Percentiles rank a stretch among this genome's conserved stretches.
These are phyloP conservation scores for Rhynchospora breviuscula DNA, from an alignment of 176 grass and related monocot species.

Conservation along the genomic window DNA sequence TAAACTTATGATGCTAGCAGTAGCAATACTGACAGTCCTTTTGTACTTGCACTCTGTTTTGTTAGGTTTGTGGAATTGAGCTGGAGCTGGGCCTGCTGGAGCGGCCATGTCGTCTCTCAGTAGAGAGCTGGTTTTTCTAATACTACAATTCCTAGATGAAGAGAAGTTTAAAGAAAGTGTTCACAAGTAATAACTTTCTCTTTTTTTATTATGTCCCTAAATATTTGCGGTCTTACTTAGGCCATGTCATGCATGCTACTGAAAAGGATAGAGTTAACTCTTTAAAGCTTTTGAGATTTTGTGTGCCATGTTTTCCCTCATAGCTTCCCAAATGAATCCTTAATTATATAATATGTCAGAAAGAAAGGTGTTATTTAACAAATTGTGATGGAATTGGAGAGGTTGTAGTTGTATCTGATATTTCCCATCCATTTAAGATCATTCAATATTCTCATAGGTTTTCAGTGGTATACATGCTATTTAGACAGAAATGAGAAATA, in stretches of 20 bases:
- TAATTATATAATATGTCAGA: no score
- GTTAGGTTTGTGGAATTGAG: conserved; percentile 18
- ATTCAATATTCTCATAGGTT: neutral
- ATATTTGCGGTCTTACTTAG: neutral
- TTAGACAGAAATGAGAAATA: neutral
- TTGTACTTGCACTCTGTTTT: neutral
- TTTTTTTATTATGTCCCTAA: neutral
- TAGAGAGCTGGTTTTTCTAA: conserved; percentile 46
- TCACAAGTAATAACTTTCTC: conserved; percentile 35
- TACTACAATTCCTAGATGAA: conserved; percentile 45
- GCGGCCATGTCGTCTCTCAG: conserved; percentile 41
- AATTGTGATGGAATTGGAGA: neutral
- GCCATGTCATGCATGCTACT: neutral
- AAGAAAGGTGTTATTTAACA: neutral
- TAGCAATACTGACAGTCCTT: conserved; percentile 4
- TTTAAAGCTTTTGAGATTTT: no score
- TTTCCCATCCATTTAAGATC: neutral
- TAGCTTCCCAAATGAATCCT: no score
- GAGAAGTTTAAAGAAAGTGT: conserved; percentile 47
- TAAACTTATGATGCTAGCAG: neutral
- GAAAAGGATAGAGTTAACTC: neutral
- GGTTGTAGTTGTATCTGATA: neutral
- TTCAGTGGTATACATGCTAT: neutral
- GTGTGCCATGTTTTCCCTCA: no score
- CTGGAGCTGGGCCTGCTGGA: conserved; percentile 10